Percentiles rank a stretch among this genome's conserved stretches.
phyloP scores from a whole-genome alignment of 768 basidiomycete genomes.

The Serendipita sp. region DNA sequence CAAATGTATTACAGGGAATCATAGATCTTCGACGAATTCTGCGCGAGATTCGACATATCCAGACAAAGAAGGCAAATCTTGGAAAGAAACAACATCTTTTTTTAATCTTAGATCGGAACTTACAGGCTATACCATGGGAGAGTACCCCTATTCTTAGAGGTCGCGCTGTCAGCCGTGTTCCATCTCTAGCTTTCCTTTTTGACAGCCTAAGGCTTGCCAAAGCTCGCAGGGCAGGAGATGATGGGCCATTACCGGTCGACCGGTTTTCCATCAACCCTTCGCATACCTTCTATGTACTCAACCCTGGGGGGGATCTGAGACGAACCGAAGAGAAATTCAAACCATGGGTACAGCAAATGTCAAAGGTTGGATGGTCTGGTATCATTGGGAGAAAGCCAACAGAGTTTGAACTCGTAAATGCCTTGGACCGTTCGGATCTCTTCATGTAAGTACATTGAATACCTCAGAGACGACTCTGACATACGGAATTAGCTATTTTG shows the following conservation, averaged over 20 bases:
- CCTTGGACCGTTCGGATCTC: constrained; percentile 58
- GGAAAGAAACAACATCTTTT: constrained; percentile 63
- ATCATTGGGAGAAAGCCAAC: constrained; percentile 57
- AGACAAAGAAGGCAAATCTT: constrained; percentile 18
- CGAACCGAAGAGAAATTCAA: constrained; percentile 72
- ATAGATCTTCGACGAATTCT: constrained; percentile 25
- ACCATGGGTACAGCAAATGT: constrained; percentile 62
- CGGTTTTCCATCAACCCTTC: constrained; percentile 44
- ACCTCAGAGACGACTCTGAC: not conserved
- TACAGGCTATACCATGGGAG: constrained; percentile 90
- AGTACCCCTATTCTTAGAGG: constrained; percentile 75
- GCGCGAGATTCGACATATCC: constrained; percentile 59
- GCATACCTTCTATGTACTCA: constrained; percentile 70
- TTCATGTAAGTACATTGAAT: constrained; percentile 56
- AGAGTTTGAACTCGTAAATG: constrained; percentile 68
- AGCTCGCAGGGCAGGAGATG: constrained; percentile 12
- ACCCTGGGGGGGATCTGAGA: constrained; percentile 80
- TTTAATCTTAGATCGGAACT: constrained; percentile 74
- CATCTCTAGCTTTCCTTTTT: constrained; percentile 70
- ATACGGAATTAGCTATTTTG: constrained; percentile 59
- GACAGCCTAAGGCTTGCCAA: constrained; percentile 56
- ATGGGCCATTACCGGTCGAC: constrained; percentile 19
- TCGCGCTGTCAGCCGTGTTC: constrained; percentile 81
- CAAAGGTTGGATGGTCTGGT: constrained; percentile 65
- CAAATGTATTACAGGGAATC: not conserved